These are phyloP conservation scores for Solanum chacoense DNA, from an alignment of 305 asterid genomes.

Conservation along the genomic window DNA sequence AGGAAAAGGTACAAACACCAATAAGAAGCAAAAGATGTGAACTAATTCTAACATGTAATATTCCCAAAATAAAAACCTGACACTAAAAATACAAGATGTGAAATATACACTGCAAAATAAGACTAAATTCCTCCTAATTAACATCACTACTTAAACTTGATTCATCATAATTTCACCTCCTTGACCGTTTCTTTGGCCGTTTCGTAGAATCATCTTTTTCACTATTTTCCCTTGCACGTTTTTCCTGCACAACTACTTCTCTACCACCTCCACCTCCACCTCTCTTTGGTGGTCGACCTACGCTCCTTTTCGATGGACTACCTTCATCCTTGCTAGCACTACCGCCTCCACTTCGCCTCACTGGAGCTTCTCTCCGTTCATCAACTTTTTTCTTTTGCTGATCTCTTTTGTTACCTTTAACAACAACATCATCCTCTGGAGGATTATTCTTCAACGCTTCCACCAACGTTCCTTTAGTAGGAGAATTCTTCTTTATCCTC, in stretches of 20 bases:
- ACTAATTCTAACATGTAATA: neutral
- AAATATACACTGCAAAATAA: neutral
- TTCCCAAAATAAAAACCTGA: neutral
- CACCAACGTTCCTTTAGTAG: conserved; percentile 1
- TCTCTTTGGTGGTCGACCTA: conserved; percentile 24
- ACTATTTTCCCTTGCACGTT: conserved; percentile 19
- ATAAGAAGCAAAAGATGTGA: neutral
- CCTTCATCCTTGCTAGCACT: conserved; percentile 15
- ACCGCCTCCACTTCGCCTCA: neutral
- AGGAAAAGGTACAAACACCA: neutral
- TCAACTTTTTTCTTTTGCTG: conserved; percentile 14
- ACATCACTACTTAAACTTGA: neutral
- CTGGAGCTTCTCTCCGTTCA: conserved; percentile 9
- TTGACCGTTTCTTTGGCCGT: conserved; percentile 23
- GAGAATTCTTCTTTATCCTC: conserved; percentile 23
- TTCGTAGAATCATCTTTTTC: conserved; percentile 17
- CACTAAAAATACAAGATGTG: neutral
- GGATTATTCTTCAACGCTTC: conserved; percentile 13
- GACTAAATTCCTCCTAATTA: neutral
- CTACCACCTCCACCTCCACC: conserved; percentile 10
- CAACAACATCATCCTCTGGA: neutral
- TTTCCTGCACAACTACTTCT: neutral
- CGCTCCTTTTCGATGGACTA: conserved; percentile 15
- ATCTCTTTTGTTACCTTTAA: conserved; percentile 13
- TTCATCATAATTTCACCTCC: conserved; percentile 11